Evolutionary conservation across 2,329 filamentous ascomycete genomes (phyloP).

Genomic region (Diplocarpon rosae): DNA sequence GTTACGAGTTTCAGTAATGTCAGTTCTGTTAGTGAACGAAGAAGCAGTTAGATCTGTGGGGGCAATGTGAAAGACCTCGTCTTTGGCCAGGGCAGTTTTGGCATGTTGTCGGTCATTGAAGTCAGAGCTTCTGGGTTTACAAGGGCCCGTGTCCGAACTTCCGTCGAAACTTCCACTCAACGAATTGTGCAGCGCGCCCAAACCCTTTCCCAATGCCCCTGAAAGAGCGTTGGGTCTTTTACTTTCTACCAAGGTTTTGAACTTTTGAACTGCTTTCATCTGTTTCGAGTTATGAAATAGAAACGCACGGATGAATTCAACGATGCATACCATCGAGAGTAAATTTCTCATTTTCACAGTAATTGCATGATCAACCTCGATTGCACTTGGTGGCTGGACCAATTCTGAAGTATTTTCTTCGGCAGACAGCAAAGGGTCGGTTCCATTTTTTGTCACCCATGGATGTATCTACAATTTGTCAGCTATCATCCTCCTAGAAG

Average conservation of each 20-base stretch:
- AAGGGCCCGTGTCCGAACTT: constrained; percentile 19
- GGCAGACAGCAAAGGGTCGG: constrained; percentile 64
- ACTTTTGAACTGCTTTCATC: constrained; percentile 86
- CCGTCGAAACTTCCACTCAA: constrained; percentile 32
- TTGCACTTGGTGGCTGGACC: constrained; percentile 74
- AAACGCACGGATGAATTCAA: not conserved
- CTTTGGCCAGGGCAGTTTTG: constrained; percentile 38
- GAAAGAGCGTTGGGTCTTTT: constrained; percentile 42
- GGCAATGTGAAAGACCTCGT: constrained; percentile 40
- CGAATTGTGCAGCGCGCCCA: constrained; percentile 39
- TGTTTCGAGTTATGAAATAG: constrained; percentile 27
- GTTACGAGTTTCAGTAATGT: not conserved
- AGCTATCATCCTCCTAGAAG: not conserved
- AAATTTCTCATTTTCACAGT: constrained; percentile 82
- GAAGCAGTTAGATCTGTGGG: constrained; percentile 15
- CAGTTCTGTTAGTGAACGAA: not conserved
- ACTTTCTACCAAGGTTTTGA: constrained; percentile 62
- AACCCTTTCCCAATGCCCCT: constrained; percentile 46
- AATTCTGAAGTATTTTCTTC: constrained; percentile 79
- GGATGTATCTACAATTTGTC: constrained; percentile 59
- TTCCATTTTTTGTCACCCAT: constrained; percentile 79
- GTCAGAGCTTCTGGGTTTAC: constrained; percentile 38
- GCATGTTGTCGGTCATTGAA: constrained; percentile 37
- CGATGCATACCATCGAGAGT: constrained; percentile 59
- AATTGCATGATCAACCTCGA: constrained; percentile 83